Evolutionary conservation across 2,329 filamentous ascomycete species (phyloP).

Genomic region (Diaporthe caulivora): DNA sequence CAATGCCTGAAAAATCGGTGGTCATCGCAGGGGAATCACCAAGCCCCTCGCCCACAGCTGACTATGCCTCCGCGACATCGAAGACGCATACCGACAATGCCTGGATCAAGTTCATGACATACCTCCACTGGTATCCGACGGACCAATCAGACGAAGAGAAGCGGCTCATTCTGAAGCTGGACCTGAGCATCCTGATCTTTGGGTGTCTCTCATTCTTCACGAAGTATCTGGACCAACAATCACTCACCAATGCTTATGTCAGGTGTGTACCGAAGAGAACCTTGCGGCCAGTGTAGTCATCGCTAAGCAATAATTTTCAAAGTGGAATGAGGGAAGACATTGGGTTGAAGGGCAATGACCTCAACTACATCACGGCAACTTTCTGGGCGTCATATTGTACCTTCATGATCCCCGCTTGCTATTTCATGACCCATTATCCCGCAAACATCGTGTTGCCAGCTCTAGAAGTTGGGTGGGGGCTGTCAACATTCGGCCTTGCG

Average conservation of each 20-base stretch:
- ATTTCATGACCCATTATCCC: conserved; percentile 5
- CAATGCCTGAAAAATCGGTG: not conserved
- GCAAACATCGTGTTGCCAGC: not conserved
- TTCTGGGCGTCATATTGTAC: conserved; percentile 55
- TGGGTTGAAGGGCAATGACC: conserved; percentile 50
- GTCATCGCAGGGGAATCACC: not conserved
- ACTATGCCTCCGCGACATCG: not conserved
- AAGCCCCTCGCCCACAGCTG: not conserved
- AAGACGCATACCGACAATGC: not conserved
- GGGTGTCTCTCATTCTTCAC: conserved; percentile 56
- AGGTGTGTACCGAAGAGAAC: conserved; percentile 43
- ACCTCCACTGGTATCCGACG: conserved; percentile 50
- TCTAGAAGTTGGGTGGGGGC: not conserved
- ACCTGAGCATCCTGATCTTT: conserved; percentile 53
- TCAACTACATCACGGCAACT: conserved; percentile 48
- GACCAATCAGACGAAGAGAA: conserved; percentile 50
- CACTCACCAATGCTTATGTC: conserved; percentile 53
- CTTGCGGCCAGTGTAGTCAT: rapidly evolving
- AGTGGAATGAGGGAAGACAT: conserved; percentile 55
- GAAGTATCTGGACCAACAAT: conserved; percentile 54
- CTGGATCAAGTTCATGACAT: conserved; percentile 47
- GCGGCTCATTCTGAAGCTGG: conserved; percentile 51
- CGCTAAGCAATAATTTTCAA: not conserved
- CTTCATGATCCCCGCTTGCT: conserved; percentile 2
- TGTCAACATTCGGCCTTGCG: not conserved